Conservation (phyloP, 2,329 filamentous ascomycete species). For the Neocatenulostroma microsporum region DNA sequence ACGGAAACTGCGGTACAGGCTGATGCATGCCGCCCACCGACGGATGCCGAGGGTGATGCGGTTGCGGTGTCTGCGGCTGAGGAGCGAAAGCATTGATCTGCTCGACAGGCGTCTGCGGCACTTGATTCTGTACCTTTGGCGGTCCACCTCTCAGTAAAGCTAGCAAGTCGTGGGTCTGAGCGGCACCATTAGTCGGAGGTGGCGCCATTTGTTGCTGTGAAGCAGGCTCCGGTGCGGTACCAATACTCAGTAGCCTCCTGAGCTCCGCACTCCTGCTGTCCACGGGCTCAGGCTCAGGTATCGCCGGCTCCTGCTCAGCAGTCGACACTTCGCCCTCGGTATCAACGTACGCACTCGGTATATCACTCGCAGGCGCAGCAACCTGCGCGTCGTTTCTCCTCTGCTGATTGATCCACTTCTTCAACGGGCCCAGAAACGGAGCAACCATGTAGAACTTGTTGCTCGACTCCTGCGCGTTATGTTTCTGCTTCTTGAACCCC, state of each 20-base stretch:
- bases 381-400: conserved; percentile 11
- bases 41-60: conserved; percentile 38
- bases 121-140: conserved; percentile 15
- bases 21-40: conserved; percentile 41
- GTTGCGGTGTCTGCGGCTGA: conserved; percentile 49
- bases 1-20: conserved; percentile 44
- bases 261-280: conserved; percentile 36
- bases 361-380: not conserved
- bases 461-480: conserved; percentile 52
- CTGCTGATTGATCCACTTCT: conserved; percentile 22
- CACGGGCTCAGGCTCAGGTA: conserved; percentile 2
- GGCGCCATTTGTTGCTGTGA: too few relatives aligned
- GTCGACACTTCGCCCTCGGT: conserved; percentile 11
- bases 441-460: conserved; percentile 99
- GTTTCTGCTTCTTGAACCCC: conserved; percentile 65
- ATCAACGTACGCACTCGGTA: not conserved
- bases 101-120: conserved; percentile 43
- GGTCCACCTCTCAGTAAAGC: conserved; percentile 45
- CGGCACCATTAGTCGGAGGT: conserved; percentile 16
- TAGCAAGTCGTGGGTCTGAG: conserved; percentile 43
- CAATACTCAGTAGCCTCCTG: conserved; percentile 43
- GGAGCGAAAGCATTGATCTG: conserved; percentile 44
- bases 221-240: conserved; percentile 25
- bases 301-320: conserved; percentile 11
- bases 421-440: conserved; percentile 53